Evolutionary conservation across 352 stramenopile species (phyloP).

Genomic region (Phytophthora europaea): DNA sequence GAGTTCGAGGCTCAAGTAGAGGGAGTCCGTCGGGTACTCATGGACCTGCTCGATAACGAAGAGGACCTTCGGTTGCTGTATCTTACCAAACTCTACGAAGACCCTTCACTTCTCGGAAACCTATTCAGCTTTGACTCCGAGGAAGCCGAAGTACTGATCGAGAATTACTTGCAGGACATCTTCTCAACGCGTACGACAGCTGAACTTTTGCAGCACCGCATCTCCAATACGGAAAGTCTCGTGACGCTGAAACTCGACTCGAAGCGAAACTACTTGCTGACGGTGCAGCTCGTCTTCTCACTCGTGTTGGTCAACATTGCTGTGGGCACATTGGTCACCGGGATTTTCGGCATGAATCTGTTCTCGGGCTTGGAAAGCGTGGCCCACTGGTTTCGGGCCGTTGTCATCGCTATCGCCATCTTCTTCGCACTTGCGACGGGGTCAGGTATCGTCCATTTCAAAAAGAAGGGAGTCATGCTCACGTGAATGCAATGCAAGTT

Average conservation of each 20-base stretch:
- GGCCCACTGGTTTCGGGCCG: conserved; percentile 20
- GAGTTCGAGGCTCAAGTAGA: conserved; percentile 61
- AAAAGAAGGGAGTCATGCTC: conserved; percentile 21
- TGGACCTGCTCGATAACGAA: conserved; percentile 60
- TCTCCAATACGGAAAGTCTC: conserved; percentile 64
- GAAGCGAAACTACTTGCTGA: conserved; percentile 63
- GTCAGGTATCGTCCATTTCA: conserved; percentile 8
- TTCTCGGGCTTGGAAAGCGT: conserved; percentile 23
- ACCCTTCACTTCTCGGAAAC: conserved; percentile 44
- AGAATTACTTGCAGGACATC: conserved; percentile 72
- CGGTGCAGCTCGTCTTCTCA: conserved; percentile 24
- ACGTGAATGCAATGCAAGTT: background rate
- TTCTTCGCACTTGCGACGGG: conserved; percentile 31
- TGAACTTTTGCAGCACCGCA: conserved; percentile 60
- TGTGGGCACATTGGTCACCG: conserved; percentile 24
- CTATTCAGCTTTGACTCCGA: conserved; percentile 61
- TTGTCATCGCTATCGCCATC: conserved; percentile 31
- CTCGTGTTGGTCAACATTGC: conserved; percentile 26
- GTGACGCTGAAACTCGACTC: conserved; percentile 70
- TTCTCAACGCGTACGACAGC: conserved; percentile 65
- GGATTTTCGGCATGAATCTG: conserved; percentile 37
- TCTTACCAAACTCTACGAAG: conserved; percentile 56
- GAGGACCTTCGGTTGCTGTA: conserved; percentile 54
- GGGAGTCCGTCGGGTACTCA: conserved; percentile 49
- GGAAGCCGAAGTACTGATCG: conserved; percentile 59